A percentile compares a stretch with the other conserved stretches of the same genome.
phyloP scores from a whole-genome alignment of 176 grass and related monocot species.

The Carex pumila region DNA sequence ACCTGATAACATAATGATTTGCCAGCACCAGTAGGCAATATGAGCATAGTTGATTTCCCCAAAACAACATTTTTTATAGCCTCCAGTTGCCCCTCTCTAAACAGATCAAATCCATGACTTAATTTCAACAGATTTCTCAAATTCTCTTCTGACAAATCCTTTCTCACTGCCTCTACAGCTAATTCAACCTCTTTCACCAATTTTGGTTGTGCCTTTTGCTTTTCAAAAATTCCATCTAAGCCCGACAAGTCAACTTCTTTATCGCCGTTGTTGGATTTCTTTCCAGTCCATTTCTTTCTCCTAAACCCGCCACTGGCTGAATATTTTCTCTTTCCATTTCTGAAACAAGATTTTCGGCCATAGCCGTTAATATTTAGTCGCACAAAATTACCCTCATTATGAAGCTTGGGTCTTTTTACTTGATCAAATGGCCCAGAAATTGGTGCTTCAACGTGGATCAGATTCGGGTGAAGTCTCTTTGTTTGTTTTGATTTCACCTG shows the following conservation, averaged over 20 bases:
- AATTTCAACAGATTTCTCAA: slow-evolving; percentile 56
- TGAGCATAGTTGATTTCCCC: slow-evolving; percentile 74
- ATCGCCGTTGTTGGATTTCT: slow-evolving; percentile 4
- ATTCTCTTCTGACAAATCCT: slow-evolving; percentile 55
- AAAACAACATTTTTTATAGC: slow-evolving; percentile 61
- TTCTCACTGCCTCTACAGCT: slow-evolving; percentile 33
- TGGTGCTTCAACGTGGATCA: slow-evolving; percentile 30
- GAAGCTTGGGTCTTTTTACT: slow-evolving; percentile 43
- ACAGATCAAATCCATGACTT: slow-evolving; percentile 60
- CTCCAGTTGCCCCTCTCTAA: slow-evolving; percentile 67
- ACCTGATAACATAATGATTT: slow-evolving; percentile 99
- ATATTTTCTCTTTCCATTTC: slow-evolving; percentile 42
- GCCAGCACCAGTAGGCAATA: slow-evolving; percentile 81
- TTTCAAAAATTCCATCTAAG: slow-evolving; percentile 34
- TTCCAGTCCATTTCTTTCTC: slow-evolving; percentile 30
- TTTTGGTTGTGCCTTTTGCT: slow-evolving; percentile 23
- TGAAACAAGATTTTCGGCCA: slow-evolving; percentile 55
- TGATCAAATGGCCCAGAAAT: slow-evolving; percentile 11
- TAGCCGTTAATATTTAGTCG: slow-evolving; percentile 88
- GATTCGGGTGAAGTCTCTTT: slow-evolving; percentile 71
- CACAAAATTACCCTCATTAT: slow-evolving; percentile 72
- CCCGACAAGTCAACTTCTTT: slow-evolving; percentile 42
- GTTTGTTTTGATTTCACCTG: slow-evolving; percentile 31
- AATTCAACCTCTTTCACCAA: slow-evolving; percentile 28
- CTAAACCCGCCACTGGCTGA: slow-evolving; percentile 38